Percentiles rank a stretch among this genome's conserved stretches.
phyloP scores from a whole-genome alignment of 768 basidiomycete genomes.

The Auricularia sp. region DNA sequence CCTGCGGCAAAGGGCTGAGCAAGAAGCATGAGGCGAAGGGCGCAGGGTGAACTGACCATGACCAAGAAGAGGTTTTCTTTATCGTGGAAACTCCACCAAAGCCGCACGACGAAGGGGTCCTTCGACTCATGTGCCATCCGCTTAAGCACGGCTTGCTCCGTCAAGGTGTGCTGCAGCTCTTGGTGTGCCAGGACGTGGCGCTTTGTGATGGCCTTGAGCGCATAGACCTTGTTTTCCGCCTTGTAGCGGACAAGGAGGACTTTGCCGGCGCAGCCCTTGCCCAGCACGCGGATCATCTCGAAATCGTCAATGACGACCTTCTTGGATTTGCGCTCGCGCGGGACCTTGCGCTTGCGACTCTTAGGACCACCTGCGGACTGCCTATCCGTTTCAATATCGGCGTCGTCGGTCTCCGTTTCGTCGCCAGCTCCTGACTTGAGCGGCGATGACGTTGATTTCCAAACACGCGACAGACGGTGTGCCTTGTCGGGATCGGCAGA shows the following conservation, averaged over 20 bases:
- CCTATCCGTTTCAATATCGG: conserved; percentile 40
- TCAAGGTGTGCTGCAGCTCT: conserved; percentile 91
- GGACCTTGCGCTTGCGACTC: conserved; percentile 43
- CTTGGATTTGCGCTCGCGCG: conserved; percentile 31
- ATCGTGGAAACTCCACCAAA: conserved; percentile 98
- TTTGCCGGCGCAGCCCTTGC: conserved; percentile 96
- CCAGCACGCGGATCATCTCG: conserved; percentile 93
- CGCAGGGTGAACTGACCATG: conserved; percentile 48
- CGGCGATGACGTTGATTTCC: conserved; percentile 33
- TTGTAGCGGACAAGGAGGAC: conserved; percentile 86
- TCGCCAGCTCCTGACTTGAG: conserved; percentile 20
- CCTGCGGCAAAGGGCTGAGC: conserved; percentile 33
- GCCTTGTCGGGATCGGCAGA: conserved; percentile 69
- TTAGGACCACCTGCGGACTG: conserved; percentile 53
- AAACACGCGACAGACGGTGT: conserved; percentile 48
- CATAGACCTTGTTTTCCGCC: conserved; percentile 61
- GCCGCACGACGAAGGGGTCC: conserved; percentile 91
- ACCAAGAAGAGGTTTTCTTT: conserved; percentile 95
- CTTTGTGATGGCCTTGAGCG: conserved; percentile 97
- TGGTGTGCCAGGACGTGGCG: conserved; percentile 93
- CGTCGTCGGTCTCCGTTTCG: conserved; percentile 15
- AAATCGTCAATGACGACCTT: conserved; percentile 87
- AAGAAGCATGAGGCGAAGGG: not conserved
- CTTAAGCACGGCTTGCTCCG: conserved; percentile 92
- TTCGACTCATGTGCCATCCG: conserved; percentile 72